phyloP scores from a whole-genome alignment of 2,329 filamentous ascomycete species.

The Aureobasidium zeae region DNA sequence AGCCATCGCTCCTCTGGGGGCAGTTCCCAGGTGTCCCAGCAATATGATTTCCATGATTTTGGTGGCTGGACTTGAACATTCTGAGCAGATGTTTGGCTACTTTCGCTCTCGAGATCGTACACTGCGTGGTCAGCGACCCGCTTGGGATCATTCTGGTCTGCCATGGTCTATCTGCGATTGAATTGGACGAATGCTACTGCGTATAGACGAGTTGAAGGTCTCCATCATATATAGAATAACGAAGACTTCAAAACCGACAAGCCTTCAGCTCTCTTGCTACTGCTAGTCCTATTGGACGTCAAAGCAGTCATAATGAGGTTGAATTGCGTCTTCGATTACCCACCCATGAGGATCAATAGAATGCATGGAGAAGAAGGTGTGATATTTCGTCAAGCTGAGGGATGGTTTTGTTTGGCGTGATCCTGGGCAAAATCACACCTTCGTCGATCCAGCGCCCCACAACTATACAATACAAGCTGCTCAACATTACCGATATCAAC shows the following conservation, averaged over 20 bases:
- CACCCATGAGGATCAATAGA: neutral
- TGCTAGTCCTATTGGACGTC: no score
- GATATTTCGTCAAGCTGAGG: constrained; percentile 4
- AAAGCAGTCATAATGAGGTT: neutral
- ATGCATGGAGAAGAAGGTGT: neutral
- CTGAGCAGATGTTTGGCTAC: neutral
- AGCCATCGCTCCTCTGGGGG: constrained; percentile 9
- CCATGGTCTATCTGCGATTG: no score
- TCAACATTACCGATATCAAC: no score
- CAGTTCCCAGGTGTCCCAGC: constrained; percentile 10
- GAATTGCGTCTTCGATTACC: constrained; percentile 4
- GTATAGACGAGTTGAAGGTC: no score
- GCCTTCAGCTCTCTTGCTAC: no score
- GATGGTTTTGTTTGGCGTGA: constrained; percentile 2
- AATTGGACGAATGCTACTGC: no score
- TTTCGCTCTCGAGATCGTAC: neutral
- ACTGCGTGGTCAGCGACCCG: neutral
- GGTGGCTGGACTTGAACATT: neutral
- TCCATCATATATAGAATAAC: no score
- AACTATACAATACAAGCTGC: no score
- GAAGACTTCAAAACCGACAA: no score
- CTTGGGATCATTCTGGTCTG: neutral
- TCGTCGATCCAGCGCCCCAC: no score
- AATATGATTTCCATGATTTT: constrained; percentile 4
- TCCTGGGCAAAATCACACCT: constrained; percentile 1